Conservation (phyloP, 305 asterid genomes). For the Fraxinus sp. region DNA sequence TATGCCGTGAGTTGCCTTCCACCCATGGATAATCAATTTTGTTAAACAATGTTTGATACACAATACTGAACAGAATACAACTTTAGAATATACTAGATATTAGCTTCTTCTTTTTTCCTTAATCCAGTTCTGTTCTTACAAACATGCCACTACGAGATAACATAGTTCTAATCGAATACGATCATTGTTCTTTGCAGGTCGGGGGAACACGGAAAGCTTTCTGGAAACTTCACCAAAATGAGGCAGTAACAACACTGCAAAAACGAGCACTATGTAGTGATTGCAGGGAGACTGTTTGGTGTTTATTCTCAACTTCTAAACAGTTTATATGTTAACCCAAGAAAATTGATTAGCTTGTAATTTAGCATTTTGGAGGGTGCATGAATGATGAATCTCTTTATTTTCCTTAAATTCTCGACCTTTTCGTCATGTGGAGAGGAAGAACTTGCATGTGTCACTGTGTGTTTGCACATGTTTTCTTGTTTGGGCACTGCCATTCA, state of each 20-base stretch:
- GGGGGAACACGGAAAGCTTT: conserved; percentile 44
- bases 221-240: conserved; percentile 19
- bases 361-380: background rate
- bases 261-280: background rate
- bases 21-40: background rate
- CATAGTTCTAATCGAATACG: background rate
- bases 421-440: background rate
- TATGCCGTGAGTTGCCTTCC: conserved; percentile 54
- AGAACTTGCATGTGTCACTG: background rate
- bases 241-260: background rate
- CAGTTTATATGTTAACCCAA: background rate
- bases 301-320: background rate
- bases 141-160: background rate
- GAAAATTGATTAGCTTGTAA: background rate
- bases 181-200: conserved; percentile 41
- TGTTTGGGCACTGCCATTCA: background rate
- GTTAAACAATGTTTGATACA: background rate
- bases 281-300: background rate
- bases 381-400: background rate
- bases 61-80: background rate
- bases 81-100: background rate
- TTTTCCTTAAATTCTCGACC: background rate
- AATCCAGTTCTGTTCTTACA: background rate
- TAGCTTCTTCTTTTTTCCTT: background rate
- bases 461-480: background rate